These are phyloP conservation scores for Helminthosporium solani DNA, from an alignment of 2,329 filamentous ascomycete species.

Conservation along the genomic window DNA sequence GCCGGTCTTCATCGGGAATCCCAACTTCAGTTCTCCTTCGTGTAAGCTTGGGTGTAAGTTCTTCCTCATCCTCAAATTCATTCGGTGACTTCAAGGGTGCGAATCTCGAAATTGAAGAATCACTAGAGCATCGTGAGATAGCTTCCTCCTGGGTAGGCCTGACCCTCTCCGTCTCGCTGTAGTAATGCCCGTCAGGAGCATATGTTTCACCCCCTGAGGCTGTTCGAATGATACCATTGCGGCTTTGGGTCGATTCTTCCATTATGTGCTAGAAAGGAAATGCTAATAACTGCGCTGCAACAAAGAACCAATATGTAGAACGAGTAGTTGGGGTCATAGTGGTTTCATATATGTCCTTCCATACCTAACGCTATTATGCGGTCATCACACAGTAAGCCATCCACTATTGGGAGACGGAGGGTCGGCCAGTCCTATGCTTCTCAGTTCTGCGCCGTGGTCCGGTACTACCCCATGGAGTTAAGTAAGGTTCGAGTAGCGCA, in stretches of 20 bases:
- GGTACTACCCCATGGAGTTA: not conserved
- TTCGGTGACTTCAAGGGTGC: constrained; percentile 7
- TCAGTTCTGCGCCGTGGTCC: too few relatives aligned
- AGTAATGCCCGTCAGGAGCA: constrained; percentile 24
- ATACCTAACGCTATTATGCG: not conserved
- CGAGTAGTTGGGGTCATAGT: not conserved
- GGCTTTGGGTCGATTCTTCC: not conserved
- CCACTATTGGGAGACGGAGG: not conserved
- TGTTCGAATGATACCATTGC: constrained; percentile 24
- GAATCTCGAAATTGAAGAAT: constrained; percentile 10
- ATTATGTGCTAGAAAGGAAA: constrained; percentile 5
- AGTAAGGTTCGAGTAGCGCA: not conserved
- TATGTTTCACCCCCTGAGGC: constrained; percentile 33
- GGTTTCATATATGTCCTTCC: not conserved
- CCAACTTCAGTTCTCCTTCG: constrained; percentile 13
- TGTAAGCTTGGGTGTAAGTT: constrained; percentile 3
- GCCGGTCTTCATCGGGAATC: constrained; percentile 27
- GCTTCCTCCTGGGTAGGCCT: constrained; percentile 2
- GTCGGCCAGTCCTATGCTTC: not conserved
- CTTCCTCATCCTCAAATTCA: constrained; percentile 1
- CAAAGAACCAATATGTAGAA: not conserved
- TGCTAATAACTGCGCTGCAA: too few relatives aligned
- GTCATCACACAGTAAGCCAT: not conserved
- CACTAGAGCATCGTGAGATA: constrained; percentile 8
- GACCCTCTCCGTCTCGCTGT: not conserved